Evolutionary conservation across 2,329 filamentous ascomycete species (phyloP), one percentile per base, ranked within the genome.

Genomic region (Anthostomella pinea): DNA sequence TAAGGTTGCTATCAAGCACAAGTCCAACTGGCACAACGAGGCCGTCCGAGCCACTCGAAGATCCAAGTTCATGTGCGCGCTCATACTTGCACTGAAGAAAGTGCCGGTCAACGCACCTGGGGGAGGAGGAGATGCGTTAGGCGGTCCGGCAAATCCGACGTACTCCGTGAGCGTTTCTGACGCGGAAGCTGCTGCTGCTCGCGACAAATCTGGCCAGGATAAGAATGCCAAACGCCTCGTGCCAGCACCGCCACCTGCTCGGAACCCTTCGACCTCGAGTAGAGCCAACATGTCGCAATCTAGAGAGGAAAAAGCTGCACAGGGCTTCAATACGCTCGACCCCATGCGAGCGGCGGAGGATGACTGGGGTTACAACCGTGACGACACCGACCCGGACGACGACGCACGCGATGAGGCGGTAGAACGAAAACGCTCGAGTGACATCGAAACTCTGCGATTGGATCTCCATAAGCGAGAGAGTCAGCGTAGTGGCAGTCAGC

Each of bases 21-120:
- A 97, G 68, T 87, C 83, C 39, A 93, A 91, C 66, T 91, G 87
- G 86, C 80, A 87, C 51, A 89, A 96, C 63, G 91, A 95, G 51
- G 74, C 78, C 2, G 75, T 96, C 25, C 85, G 90, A 25, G 83
- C 83, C 13, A 77, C 84, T 6, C 81, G 90, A 34, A 82, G 91
- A 43, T 94, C 86, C 60, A 97, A 95, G 65, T 97, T 98, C 68
- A 95, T 97, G 81, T 95, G 90, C 58, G 93, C 93, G 1, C 71
- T 98, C 40, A 83, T 93, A 4, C 65, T 89, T 7, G 89, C 91
- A 3, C 69, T 96, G 40, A 86, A 88, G 65, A 89, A 84, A 66
- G 75, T 98, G 13, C 91, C 90, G 8, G 91, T 98, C 56, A 77
- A 87, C 52, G 81, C 71, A 14, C 91, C 91, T 38, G 89, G 84